phyloP scores from a whole-genome alignment of 257 asterid species.

The Solanum habrochaites region DNA sequence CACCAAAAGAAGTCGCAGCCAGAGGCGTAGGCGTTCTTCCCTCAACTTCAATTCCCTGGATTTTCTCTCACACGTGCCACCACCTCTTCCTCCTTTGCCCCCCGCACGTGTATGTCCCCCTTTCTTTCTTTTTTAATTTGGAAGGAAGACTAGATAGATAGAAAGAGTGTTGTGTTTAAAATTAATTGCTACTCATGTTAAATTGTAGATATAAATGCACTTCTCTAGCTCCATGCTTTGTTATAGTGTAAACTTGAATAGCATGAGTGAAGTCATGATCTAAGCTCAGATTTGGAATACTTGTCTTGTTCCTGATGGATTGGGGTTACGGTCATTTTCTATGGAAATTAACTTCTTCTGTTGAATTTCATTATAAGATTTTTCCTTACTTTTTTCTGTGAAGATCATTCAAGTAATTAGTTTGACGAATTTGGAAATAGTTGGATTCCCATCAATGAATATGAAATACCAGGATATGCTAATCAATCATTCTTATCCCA shows the following conservation, averaged over 20 bases:
- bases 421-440: not conserved
- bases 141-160: too few species aligned
- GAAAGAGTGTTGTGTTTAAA: too few species aligned
- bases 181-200: too few species aligned
- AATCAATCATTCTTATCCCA: not conserved
- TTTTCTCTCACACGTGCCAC: slow-evolving; percentile 18
- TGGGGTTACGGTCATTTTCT: not conserved
- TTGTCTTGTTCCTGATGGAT: not conserved
- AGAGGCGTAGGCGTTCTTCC: slow-evolving; percentile 30
- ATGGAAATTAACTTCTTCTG: too few species aligned
- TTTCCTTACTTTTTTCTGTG: not conserved
- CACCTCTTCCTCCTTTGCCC: slow-evolving; percentile 11
- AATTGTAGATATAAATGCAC: not conserved
- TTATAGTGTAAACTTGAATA: not conserved
- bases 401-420: not conserved
- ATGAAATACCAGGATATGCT: not conserved
- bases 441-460: not conserved
- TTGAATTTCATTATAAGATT: not conserved
- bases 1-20: slow-evolving; percentile 34
- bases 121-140: too few species aligned
- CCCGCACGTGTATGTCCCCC: slow-evolving; percentile 2
- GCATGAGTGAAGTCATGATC: not conserved
- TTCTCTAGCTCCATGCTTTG: not conserved
- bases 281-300: not conserved
- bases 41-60: slow-evolving; percentile 21